These are phyloP conservation scores for Miamiensis avidus DNA, from an alignment of 169 alveolate genomes.

Conservation along the genomic window DNA sequence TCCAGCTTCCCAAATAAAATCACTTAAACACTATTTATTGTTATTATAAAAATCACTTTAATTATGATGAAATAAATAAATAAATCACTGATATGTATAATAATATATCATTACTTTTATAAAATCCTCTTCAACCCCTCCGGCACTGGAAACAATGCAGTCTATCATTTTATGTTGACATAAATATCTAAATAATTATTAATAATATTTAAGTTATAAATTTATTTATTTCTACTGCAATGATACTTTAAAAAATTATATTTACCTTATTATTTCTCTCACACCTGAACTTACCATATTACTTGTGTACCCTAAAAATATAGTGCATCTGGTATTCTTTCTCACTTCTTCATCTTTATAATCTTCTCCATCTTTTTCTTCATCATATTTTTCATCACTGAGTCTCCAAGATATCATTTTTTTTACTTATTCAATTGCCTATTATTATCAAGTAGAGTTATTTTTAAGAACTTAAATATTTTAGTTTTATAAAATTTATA, in stretches of 20 bases:
- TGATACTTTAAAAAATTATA: too few relatives aligned
- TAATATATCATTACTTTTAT: slow-evolving; percentile 98
- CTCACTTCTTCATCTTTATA: slow-evolving; percentile 73
- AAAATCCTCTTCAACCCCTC: slow-evolving; percentile 99
- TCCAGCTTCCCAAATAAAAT: slow-evolving; percentile 75
- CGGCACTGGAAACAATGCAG: slow-evolving; percentile 97
- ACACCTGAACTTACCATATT: slow-evolving; percentile 97
- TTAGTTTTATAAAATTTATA: too few relatives aligned
- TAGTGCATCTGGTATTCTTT: slow-evolving; percentile 90
- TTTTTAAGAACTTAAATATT: not conserved
- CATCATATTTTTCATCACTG: slow-evolving; percentile 76
- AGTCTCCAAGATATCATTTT: slow-evolving; percentile 87
- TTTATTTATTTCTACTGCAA: too few relatives aligned
- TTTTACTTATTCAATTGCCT: slow-evolving; percentile 78
- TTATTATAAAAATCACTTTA: too few relatives aligned
- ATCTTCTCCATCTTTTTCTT: slow-evolving; percentile 58
- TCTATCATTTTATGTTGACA: slow-evolving; percentile 93
- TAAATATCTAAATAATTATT: too few relatives aligned
- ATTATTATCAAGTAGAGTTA: not conserved
- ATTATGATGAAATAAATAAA: too few relatives aligned
- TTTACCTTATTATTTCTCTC: slow-evolving; percentile 94
- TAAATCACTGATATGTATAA: too few relatives aligned
- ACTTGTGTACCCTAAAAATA: slow-evolving; percentile 96
- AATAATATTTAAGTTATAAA: too few relatives aligned
- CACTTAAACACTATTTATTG: not conserved